Evolutionary conservation across 164 flowering plant species (phyloP).

Genomic region (Protea cynaroides): DNA sequence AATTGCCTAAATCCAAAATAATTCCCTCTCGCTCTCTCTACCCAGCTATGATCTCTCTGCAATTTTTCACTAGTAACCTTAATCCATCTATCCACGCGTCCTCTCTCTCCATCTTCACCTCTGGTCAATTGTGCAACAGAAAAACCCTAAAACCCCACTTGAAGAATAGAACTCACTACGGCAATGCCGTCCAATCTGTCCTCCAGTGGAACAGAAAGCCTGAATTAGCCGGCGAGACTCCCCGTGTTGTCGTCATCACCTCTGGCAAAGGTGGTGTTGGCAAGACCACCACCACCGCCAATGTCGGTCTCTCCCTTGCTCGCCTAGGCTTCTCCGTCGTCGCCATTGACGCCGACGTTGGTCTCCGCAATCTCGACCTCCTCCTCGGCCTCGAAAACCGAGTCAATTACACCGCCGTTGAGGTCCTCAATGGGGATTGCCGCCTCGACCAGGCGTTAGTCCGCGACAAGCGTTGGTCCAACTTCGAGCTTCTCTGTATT

Average conservation of each 20-base stretch:
- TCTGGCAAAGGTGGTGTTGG: slow-evolving; percentile 99
- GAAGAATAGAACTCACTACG: slow-evolving; percentile 4
- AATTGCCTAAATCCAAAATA: no score
- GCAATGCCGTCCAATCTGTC: slow-evolving; percentile 29
- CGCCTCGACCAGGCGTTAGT: slow-evolving; percentile 91
- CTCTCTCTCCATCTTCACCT: slow-evolving; percentile 5
- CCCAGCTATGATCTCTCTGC: slow-evolving; percentile 16
- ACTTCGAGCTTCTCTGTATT: slow-evolving; percentile 85
- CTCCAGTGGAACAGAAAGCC: slow-evolving; percentile 91
- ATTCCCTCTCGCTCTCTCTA: not conserved
- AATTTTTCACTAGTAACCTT: slow-evolving; percentile 14
- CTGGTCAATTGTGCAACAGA: slow-evolving; percentile 9
- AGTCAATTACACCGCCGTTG: slow-evolving; percentile 91
- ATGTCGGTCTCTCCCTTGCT: slow-evolving; percentile 83
- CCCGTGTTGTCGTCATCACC: slow-evolving; percentile 90
- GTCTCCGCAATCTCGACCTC: slow-evolving; percentile 93
- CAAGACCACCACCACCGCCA: slow-evolving; percentile 97
- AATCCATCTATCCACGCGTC: slow-evolving; percentile 5
- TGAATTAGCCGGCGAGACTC: slow-evolving; percentile 66
- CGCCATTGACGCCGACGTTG: slow-evolving; percentile 94
- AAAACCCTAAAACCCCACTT: slow-evolving; percentile 13
- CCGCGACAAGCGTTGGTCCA: slow-evolving; percentile 90
- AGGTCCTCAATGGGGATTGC: slow-evolving; percentile 92
- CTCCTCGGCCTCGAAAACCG: slow-evolving; percentile 90
- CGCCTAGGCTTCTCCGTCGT: slow-evolving; percentile 93